Percentiles rank a stretch among this genome's conserved stretches.
Evolutionary conservation across 768 basidiomycete genomes (phyloP).

Genomic region (Psilocybe cubensis): DNA sequence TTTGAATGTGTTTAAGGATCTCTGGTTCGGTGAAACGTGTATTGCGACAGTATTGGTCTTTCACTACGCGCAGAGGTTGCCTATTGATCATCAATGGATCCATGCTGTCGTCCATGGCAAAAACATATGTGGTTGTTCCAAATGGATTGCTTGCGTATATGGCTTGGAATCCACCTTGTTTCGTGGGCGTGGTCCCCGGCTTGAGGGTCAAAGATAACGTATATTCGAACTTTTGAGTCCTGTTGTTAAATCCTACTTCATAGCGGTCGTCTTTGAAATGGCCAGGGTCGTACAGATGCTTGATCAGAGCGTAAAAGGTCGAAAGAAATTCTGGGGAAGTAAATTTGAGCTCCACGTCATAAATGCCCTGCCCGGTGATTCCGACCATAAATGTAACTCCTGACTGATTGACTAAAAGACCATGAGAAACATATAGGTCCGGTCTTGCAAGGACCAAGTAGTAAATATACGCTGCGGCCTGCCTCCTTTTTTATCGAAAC

Average conservation of each 20-base stretch:
- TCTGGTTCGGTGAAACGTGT: neutral
- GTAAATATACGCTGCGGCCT: neutral
- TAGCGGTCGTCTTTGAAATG: too few species aligned
- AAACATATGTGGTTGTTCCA: neutral
- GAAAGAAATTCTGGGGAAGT: too few species aligned
- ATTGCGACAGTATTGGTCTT: neutral
- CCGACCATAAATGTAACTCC: neutral
- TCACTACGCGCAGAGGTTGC: too few species aligned
- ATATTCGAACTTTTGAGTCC: too few species aligned
- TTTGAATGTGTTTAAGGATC: neutral
- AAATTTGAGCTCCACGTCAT: neutral
- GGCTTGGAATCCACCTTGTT: neutral
- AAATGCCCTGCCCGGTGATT: neutral
- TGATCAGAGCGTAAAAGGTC: too few species aligned
- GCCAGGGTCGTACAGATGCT: too few species aligned
- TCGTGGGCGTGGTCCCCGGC: too few species aligned
- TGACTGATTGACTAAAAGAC: neutral
- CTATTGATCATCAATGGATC: neutral
- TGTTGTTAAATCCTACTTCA: too few species aligned
- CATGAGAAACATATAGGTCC: neutral
- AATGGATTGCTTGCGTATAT: neutral
- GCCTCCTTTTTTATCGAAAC: neutral
- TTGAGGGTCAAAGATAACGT: too few species aligned
- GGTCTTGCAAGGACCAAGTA: neutral
- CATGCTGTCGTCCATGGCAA: neutral